Evolutionary conservation across 1,284 basidiomycete species (phyloP).

Genomic region (Acaromyces ingoldii): DNA sequence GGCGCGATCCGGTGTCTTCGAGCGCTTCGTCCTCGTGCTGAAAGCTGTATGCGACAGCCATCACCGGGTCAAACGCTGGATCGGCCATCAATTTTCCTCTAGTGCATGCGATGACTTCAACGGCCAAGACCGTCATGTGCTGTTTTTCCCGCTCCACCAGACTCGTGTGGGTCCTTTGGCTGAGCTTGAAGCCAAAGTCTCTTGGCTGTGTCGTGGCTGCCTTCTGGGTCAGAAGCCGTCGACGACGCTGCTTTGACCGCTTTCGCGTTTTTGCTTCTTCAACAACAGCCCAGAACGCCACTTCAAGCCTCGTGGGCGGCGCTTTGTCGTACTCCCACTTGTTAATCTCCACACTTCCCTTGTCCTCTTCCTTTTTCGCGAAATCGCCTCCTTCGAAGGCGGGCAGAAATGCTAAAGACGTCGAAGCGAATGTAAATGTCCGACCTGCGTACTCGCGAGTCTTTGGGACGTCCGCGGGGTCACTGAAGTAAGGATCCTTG

Average conservation of each 20-base stretch:
- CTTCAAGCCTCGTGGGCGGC: conserved; percentile 29
- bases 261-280: conserved; percentile 10
- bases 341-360: conserved; percentile 53
- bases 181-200: conserved; percentile 55
- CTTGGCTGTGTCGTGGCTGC: conserved; percentile 71
- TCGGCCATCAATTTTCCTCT: conserved; percentile 65
- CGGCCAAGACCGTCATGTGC: conserved; percentile 71
- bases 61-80: conserved; percentile 67
- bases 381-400: conserved; percentile 39
- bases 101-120: conserved; percentile 76
- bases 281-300: conserved; percentile 19
- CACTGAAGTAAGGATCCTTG: conserved; percentile 72
- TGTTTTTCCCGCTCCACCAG: conserved; percentile 60
- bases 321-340: conserved; percentile 40
- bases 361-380: neutral
- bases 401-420: conserved; percentile 41
- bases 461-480: conserved; percentile 66
- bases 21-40: conserved; percentile 58
- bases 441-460: conserved; percentile 76
- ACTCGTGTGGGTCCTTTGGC: conserved; percentile 27
- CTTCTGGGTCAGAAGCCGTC: conserved; percentile 58
- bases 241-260: conserved; percentile 16
- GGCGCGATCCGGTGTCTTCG: conserved; percentile 29
- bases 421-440: conserved; percentile 63
- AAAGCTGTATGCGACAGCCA: conserved; percentile 66